A percentile compares a stretch with the other conserved stretches of the same genome.
phyloP scores from a whole-genome alignment of 2,329 filamentous ascomycete genomes.

The Xylariaceae sp. region DNA sequence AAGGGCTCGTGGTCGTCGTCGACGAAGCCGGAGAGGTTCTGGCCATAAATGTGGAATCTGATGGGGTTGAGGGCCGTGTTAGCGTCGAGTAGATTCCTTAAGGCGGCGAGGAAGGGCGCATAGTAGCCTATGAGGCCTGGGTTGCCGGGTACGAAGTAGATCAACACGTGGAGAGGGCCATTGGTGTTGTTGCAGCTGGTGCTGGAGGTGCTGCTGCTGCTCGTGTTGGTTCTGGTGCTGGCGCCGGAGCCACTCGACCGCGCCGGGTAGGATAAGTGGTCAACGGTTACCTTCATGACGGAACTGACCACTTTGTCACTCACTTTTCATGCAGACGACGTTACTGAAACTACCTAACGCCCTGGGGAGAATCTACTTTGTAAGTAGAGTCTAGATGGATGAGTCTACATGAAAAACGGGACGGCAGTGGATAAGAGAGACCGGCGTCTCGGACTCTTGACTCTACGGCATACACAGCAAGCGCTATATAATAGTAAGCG shows the following conservation, averaged over 20 bases:
- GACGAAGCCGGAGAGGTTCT: conserved; percentile 54
- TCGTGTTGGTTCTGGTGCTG: conserved; percentile 1
- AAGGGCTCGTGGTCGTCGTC: conserved; percentile 49
- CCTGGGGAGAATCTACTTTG: neutral
- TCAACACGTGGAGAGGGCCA: conserved; percentile 38
- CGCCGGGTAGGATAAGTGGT: conserved; percentile 16
- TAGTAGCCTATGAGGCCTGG: conserved; percentile 74
- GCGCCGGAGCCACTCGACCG: neutral
- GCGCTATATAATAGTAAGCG: too few species aligned
- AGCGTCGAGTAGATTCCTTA: conserved; percentile 50
- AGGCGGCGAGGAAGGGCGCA: conserved; percentile 55
- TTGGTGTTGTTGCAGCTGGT: neutral
- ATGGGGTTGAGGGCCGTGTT: conserved; percentile 24
- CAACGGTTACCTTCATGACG: conserved; percentile 7
- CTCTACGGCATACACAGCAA: too few species aligned
- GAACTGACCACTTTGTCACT: neutral
- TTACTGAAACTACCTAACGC: neutral
- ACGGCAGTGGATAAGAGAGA: neutral
- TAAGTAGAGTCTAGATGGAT: neutral
- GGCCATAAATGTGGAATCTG: conserved; percentile 52
- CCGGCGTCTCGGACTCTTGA: neutral
- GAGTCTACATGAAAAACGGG: neutral
- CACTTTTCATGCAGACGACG: neutral
- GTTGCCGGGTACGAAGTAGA: conserved; percentile 73
- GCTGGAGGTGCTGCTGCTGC: neutral